Conservation (phyloP, 371 early-diverging fungal species). For the Furculomyces boomerangus region DNA sequence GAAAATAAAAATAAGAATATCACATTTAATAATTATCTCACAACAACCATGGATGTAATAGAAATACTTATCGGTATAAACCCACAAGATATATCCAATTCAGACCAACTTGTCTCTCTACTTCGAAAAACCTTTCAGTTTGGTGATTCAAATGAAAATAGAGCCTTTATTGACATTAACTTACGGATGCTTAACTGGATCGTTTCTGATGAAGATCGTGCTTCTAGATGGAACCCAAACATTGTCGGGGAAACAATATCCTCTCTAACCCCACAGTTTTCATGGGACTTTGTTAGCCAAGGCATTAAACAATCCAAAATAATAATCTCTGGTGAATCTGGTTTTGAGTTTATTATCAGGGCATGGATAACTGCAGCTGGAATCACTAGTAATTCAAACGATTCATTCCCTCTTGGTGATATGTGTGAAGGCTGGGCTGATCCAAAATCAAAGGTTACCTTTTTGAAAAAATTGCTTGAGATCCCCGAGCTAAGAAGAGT, state of each 20-base stretch:
- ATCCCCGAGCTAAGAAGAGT: not conserved
- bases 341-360: not conserved
- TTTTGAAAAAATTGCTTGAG: not conserved
- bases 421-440: not conserved
- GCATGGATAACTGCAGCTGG: not conserved
- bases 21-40: not conserved
- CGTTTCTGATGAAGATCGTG: not conserved
- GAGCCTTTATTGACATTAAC: not conserved
- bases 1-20: not conserved
- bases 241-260: not conserved
- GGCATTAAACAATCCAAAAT: not conserved
- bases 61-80: not conserved
- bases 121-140: not conserved
- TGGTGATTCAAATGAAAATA: not conserved
- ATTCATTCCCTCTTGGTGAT: not conserved
- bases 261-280: not conserved
- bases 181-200: not conserved
- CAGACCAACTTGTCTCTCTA: not conserved
- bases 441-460: not conserved
- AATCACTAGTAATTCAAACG: not conserved
- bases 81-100: not conserved
- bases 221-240: not conserved
- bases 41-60: not conserved
- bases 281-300: not conserved
- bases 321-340: not conserved